Conservation (phyloP, 306 rosid genomes). For the Fagus sylvatica region DNA sequence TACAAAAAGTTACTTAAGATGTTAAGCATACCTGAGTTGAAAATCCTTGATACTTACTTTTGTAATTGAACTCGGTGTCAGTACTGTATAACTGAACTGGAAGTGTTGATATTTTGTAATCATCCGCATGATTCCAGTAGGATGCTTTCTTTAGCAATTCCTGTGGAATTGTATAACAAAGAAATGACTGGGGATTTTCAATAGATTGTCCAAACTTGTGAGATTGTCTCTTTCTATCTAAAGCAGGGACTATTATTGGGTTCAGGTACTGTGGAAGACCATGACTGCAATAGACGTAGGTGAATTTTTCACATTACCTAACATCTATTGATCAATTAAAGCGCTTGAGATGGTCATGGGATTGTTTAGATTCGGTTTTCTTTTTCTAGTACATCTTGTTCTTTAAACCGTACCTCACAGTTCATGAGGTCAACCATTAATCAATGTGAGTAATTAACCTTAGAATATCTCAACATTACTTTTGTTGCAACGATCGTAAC, state of each 20-base stretch:
- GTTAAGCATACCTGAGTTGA: neutral
- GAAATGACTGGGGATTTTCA: neutral
- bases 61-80: neutral
- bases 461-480: too few relatives aligned
- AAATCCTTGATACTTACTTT: neutral
- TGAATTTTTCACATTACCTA: too few relatives aligned
- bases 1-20: neutral
- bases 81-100: neutral
- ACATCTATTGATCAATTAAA: too few relatives aligned
- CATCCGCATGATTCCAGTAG: neutral
- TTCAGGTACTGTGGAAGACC: neutral
- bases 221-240: neutral
- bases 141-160: neutral
- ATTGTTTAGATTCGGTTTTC: too few relatives aligned
- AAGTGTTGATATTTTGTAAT: neutral
- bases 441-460: too few relatives aligned
- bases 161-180: neutral
- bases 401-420: too few relatives aligned
- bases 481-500: too few relatives aligned
- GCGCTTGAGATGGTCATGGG: too few relatives aligned
- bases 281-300: neutral
- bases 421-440: too few relatives aligned
- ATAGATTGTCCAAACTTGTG: neutral
- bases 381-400: too few relatives aligned
- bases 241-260: neutral